Conservation (phyloP, 2,329 filamentous ascomycete species). For the Colletotrichum falcatum region DNA sequence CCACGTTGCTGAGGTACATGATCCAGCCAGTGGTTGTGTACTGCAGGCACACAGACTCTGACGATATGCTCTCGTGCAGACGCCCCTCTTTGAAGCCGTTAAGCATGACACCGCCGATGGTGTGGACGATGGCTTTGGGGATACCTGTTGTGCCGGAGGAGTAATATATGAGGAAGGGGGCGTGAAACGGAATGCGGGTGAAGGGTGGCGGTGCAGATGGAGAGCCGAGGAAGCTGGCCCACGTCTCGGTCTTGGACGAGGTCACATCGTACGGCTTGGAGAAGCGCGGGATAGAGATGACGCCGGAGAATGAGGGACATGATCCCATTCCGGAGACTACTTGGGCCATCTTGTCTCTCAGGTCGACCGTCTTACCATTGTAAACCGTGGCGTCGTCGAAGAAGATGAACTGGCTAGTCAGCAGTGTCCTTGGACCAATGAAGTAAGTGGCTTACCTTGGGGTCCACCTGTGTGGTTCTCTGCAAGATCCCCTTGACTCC, state of each 20-base stretch:
- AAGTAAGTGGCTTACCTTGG: slow-evolving; percentile 62
- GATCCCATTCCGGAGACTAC: slow-evolving; percentile 72
- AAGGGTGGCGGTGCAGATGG: slow-evolving; percentile 60
- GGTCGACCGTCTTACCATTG: slow-evolving; percentile 79
- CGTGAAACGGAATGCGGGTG: slow-evolving; percentile 73
- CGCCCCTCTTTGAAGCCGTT: slow-evolving; percentile 68
- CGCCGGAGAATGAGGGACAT: slow-evolving; percentile 69
- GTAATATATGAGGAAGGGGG: slow-evolving; percentile 83
- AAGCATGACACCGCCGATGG: slow-evolving; percentile 73
- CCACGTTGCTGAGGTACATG: slow-evolving; percentile 79
- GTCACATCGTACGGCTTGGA: slow-evolving; percentile 69
- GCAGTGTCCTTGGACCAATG: neutral
- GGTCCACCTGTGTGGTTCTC: slow-evolving; percentile 78
- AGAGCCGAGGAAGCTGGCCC: slow-evolving; percentile 58
- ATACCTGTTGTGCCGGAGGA: slow-evolving; percentile 85
- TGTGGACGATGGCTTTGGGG: slow-evolving; percentile 89
- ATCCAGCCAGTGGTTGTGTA: slow-evolving; percentile 85
- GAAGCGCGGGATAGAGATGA: slow-evolving; percentile 77
- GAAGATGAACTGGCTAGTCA: slow-evolving; percentile 71
- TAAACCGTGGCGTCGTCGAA: slow-evolving; percentile 85
- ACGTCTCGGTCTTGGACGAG: slow-evolving; percentile 56
- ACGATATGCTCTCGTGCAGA: slow-evolving; percentile 58
- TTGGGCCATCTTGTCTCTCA: slow-evolving; percentile 77
- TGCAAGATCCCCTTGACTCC: slow-evolving; percentile 83
- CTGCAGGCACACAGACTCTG: slow-evolving; percentile 61